Evolutionary conservation across 352 stramenopile species (phyloP).

Genomic region (Peronospora farinosa): DNA sequence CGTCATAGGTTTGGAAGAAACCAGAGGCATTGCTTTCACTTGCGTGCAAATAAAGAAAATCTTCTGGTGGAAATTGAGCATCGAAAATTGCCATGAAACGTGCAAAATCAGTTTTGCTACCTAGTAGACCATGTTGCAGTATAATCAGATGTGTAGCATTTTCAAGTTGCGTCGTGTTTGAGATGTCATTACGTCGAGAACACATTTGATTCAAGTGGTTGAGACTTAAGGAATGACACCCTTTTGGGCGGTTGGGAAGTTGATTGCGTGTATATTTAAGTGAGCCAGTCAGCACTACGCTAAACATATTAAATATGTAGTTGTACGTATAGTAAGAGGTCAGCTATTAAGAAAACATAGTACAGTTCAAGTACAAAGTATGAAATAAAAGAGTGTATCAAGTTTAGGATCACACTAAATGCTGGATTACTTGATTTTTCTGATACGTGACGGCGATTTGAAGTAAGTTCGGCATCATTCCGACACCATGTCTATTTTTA

Average conservation of each 20-base stretch:
- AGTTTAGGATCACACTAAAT: too few species aligned
- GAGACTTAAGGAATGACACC: constrained; percentile 15
- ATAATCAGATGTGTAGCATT: constrained; percentile 56
- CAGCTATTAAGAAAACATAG: too few species aligned
- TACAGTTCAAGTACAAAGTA: too few species aligned
- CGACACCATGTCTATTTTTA: constrained; percentile 10
- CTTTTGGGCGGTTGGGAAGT: too few species aligned
- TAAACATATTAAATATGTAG: too few species aligned
- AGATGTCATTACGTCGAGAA: constrained; percentile 4
- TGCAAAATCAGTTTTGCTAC: constrained; percentile 55
- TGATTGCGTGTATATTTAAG: too few species aligned
- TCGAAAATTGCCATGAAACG: constrained; percentile 50
- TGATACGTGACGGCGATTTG: too few species aligned
- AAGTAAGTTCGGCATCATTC: too few species aligned
- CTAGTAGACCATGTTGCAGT: constrained; percentile 64
- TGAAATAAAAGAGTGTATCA: too few species aligned
- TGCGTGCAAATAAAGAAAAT: constrained; percentile 42
- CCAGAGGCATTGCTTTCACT: constrained; percentile 43
- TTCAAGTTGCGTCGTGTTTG: constrained; percentile 10
- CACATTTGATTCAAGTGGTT: constrained; percentile 5
- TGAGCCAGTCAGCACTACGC: neutral
- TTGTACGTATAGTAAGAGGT: too few species aligned
- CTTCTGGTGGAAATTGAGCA: constrained; percentile 37
- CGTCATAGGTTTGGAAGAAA: constrained; percentile 76
- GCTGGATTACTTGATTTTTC: too few species aligned